phyloP scores from a whole-genome alignment of 805 yeast species.

The Barnettozyma populi region DNA sequence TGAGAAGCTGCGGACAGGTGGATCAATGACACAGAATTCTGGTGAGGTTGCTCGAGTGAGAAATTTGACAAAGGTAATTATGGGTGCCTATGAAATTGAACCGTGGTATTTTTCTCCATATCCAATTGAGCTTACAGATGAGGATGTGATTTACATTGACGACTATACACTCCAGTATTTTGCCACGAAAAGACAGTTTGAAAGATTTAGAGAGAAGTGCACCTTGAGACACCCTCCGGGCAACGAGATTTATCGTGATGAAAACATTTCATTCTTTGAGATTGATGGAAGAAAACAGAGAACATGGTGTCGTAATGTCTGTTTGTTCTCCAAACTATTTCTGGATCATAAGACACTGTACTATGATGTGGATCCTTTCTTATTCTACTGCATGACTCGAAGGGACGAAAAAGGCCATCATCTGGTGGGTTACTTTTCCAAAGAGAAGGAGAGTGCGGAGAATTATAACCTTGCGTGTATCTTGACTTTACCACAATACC shows the following conservation, averaged over 20 bases:
- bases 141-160: conserved; percentile 83
- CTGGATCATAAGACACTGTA: conserved; percentile 94
- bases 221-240: conserved; percentile 97
- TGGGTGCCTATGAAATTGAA: conserved; percentile 89
- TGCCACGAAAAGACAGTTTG: conserved; percentile 86
- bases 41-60: conserved; percentile 87
- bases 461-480: conserved; percentile 96
- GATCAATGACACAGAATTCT: conserved; percentile 91
- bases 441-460: conserved; percentile 95
- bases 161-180: conserved; percentile 87
- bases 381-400: conserved; percentile 92
- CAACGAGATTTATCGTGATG: conserved; percentile 92
- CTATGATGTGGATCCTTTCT: conserved; percentile 96
- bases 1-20: conserved; percentile 86
- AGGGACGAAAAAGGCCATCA: conserved; percentile 91
- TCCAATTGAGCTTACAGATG: conserved; percentile 91
- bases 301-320: conserved; percentile 94
- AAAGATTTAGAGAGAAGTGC: conserved; percentile 83
- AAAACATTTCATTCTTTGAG: conserved; percentile 89
- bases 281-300: conserved; percentile 95
- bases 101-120: conserved; percentile 99
- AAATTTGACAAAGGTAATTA: conserved; percentile 68
- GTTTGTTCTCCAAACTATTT: conserved; percentile 83
- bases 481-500: conserved; percentile 92
- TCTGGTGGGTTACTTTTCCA: conserved; percentile 92